These are phyloP conservation scores for Phytophthora citrophthora DNA, from an alignment of 352 stramenopile genomes.

Conservation along the genomic window DNA sequence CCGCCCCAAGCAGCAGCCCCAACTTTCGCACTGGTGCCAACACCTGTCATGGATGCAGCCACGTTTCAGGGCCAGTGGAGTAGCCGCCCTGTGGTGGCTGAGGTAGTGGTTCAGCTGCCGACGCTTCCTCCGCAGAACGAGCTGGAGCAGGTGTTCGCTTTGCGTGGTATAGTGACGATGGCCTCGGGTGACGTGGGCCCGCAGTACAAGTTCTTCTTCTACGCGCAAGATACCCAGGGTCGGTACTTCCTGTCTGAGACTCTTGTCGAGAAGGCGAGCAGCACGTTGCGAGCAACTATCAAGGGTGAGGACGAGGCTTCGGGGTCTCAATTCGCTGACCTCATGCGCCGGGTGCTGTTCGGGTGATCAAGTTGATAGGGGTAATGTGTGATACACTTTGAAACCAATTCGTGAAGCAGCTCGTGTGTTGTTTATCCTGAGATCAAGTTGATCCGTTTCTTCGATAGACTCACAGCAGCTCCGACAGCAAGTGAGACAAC, in stretches of 20 bases:
- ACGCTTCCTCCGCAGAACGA: constrained; percentile 64
- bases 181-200: constrained; percentile 78
- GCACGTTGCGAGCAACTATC: constrained; percentile 68
- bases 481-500: neutral
- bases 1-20: constrained; percentile 28
- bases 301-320: constrained; percentile 74
- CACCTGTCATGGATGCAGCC: constrained; percentile 73
- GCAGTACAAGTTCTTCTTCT: constrained; percentile 90
- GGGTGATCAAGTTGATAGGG: constrained; percentile 21
- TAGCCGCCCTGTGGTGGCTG: constrained; percentile 68
- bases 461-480: neutral
- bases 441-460: neutral
- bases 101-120: constrained; percentile 65
- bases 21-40: constrained; percentile 58
- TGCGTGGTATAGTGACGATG: constrained; percentile 74
- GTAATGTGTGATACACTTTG: constrained; percentile 33
- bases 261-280: constrained; percentile 73
- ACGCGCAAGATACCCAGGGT: constrained; percentile 71
- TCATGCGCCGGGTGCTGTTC: constrained; percentile 71
- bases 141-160: constrained; percentile 69
- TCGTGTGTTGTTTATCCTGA: neutral
- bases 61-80: constrained; percentile 83
- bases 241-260: constrained; percentile 76
- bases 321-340: constrained; percentile 66
- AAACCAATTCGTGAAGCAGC: constrained; percentile 13